Evolutionary conservation across 371 early-diverging fungal genomes (phyloP).

Genomic region (Catenaria anguillulae): DNA sequence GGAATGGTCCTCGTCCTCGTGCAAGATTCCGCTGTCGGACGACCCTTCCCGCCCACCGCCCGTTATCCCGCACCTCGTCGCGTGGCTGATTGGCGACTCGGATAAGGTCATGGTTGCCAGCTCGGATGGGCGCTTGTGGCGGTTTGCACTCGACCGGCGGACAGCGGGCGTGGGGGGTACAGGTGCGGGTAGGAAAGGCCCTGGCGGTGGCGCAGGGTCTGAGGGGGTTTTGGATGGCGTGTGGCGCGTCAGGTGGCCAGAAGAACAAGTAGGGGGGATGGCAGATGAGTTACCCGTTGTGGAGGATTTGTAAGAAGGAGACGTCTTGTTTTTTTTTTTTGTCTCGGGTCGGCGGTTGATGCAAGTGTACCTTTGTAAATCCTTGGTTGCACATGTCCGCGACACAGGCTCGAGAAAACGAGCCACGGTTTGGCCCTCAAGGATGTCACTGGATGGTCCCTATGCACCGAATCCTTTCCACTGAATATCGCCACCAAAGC

Average conservation of each 20-base stretch:
- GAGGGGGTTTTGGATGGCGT: neutral
- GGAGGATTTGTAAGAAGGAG: neutral
- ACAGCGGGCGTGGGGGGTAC: neutral
- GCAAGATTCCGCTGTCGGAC: constrained; percentile 35
- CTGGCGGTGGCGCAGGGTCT: too few relatives aligned
- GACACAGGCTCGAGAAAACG: too few relatives aligned
- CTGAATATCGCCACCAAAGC: too few relatives aligned
- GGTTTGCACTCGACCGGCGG: neutral
- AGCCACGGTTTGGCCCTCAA: too few relatives aligned
- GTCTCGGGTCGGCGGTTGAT: too few relatives aligned
- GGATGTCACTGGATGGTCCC: too few relatives aligned
- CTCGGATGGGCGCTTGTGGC: neutral
- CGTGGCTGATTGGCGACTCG: neutral
- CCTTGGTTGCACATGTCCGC: too few relatives aligned
- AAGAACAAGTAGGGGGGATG: too few relatives aligned
- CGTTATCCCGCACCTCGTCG: neutral
- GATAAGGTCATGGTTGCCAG: neutral
- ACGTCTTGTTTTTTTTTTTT: too few relatives aligned
- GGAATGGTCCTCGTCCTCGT: constrained; percentile 86
- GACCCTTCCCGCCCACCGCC: neutral
- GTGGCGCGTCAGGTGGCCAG: neutral
- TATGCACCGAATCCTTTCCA: too few relatives aligned
- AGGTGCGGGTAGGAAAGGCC: too few relatives aligned
- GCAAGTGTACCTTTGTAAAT: too few relatives aligned
- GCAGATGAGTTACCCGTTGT: neutral